Conservation (phyloP, 768 basidiomycete genomes). For the Boletus pseudopeckii region DNA sequence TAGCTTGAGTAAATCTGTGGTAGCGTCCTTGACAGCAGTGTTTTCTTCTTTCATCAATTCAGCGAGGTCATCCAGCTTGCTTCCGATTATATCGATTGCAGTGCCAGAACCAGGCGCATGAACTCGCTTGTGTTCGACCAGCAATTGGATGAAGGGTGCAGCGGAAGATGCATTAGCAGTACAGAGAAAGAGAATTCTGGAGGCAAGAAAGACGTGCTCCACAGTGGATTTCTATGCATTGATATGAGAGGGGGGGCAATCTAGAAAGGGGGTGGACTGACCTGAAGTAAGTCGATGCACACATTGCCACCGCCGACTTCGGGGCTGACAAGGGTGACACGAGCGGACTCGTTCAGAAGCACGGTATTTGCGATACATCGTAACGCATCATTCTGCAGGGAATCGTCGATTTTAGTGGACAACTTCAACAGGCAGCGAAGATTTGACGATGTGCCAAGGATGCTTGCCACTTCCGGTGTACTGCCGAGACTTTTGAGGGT, state of each 20-base stretch:
- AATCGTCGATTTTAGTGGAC: conserved; percentile 51
- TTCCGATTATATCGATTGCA: conserved; percentile 58
- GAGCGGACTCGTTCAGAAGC: conserved; percentile 61
- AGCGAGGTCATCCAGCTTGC: conserved; percentile 58
- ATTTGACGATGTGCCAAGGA: conserved; percentile 54
- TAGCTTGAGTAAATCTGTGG: conserved; percentile 81
- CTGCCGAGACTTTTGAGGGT: conserved; percentile 76
- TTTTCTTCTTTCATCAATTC: conserved; percentile 47
- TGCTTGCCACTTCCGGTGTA: conserved; percentile 61
- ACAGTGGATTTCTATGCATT: conserved; percentile 54
- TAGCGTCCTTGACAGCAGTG: conserved; percentile 53
- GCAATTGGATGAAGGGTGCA: conserved; percentile 43
- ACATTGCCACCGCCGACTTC: conserved; percentile 63
- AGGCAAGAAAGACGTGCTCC: conserved; percentile 69
- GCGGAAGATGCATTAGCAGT: conserved; percentile 54
- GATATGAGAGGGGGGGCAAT: conserved; percentile 2
- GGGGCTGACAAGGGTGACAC: conserved; percentile 51
- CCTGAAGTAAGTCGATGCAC: conserved; percentile 58
- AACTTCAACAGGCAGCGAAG: conserved; percentile 54
- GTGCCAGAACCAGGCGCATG: conserved; percentile 38
- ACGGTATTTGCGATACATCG: conserved; percentile 79
- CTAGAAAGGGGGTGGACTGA: conserved; percentile 26
- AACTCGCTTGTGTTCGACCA: conserved; percentile 63
- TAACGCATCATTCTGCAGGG: conserved; percentile 63
- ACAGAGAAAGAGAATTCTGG: conserved; percentile 72